Percentiles rank a stretch among this genome's conserved stretches.
phyloP scores from a whole-genome alignment of 2,329 filamentous ascomycete species.

The Neonectria faginata region DNA sequence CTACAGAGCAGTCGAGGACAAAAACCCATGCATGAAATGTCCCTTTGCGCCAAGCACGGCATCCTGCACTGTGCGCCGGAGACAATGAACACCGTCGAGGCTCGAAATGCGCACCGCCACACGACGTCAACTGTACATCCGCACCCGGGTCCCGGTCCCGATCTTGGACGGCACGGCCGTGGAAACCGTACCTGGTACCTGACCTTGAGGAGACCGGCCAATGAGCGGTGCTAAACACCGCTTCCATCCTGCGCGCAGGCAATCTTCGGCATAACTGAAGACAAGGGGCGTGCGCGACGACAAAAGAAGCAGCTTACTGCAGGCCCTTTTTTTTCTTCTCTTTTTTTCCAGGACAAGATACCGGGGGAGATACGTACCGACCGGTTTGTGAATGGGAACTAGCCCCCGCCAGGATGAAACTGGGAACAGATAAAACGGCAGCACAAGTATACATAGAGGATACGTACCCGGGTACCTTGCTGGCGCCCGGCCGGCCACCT shows the following conservation, averaged over 20 bases:
- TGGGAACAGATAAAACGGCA: constrained; percentile 11
- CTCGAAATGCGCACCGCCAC: constrained; percentile 38
- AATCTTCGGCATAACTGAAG: constrained; percentile 41
- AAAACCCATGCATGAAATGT: constrained; percentile 20
- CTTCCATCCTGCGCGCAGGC: constrained; percentile 23
- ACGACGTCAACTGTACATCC: constrained; percentile 28
- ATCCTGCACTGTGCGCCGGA: constrained; percentile 18
- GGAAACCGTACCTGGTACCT: constrained; percentile 17
- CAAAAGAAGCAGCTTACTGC: constrained; percentile 12
- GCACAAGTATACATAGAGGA: constrained; percentile 2
- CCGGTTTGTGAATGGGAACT: constrained; percentile 16
- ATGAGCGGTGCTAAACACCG: constrained; percentile 31
- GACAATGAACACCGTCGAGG: constrained; percentile 23
- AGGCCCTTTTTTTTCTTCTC: constrained; percentile 19
- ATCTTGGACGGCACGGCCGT: constrained; percentile 21
- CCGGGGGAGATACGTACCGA: constrained; percentile 19
- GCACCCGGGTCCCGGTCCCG: constrained; percentile 33
- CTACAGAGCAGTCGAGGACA: constrained; percentile 7
- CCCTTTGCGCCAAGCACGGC: constrained; percentile 12
- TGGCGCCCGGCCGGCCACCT: constrained; percentile 41
- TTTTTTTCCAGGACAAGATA: constrained; percentile 18
- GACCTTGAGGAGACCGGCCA: constrained; percentile 26
- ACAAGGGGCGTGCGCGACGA: constrained; percentile 24
- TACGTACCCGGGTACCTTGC: constrained; percentile 35
- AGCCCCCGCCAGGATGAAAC: constrained; percentile 5